Evolutionary conservation across 225 moss, liverwort and hornwort genomes (phyloP), one percentile per base, ranked within the genome.

Genomic region (Marchantia paleacea): DNA sequence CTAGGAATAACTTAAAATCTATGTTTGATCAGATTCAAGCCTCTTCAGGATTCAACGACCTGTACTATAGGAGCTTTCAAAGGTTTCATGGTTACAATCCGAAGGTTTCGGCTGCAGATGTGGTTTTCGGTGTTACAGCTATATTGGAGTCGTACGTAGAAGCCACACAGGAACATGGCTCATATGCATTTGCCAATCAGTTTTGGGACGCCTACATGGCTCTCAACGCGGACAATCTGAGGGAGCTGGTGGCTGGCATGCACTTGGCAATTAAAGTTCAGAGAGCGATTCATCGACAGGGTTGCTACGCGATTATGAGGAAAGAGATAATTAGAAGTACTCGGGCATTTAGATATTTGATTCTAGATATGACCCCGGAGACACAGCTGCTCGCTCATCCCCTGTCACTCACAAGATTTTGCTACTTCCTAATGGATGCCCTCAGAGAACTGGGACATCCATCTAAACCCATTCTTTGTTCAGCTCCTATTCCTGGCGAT

Each of bases 351-450:
- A 88, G 99, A 85, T 92, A 73, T 5, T 75, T 85, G 2, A 71
- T 84, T 28, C 75, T 85, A 12, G 83, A 86, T n/a, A 77, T 68
- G 80, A 84, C 78, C 66, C 39, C 89, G 13, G 94, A 99, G n/a
- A 91, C 93, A 62, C 87, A 95, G 78, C 84, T 94, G 61, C 88
- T 99, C 50, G 95, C 94, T 12, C 95, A 99, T 51, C 99, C 99
- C 8, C 78, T 99, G 57, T 91, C 95, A 0, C 88, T 99, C 0
- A 92, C 92, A 7, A 94, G 95, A 53, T 90, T 99, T 49, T 99
- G 95, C 80, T 95, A 94, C 84, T 99, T 99, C 58, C 84, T 99
- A 0, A 95, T 99, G 92, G 99, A 99, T 80, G 92, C 95, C 9
- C 85, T 99, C 7, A 90, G 90, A 81, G 95, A 99, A 83, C 93